phyloP scores from a whole-genome alignment of 768 basidiomycete genomes.

The Filobasidium wieringae region DNA sequence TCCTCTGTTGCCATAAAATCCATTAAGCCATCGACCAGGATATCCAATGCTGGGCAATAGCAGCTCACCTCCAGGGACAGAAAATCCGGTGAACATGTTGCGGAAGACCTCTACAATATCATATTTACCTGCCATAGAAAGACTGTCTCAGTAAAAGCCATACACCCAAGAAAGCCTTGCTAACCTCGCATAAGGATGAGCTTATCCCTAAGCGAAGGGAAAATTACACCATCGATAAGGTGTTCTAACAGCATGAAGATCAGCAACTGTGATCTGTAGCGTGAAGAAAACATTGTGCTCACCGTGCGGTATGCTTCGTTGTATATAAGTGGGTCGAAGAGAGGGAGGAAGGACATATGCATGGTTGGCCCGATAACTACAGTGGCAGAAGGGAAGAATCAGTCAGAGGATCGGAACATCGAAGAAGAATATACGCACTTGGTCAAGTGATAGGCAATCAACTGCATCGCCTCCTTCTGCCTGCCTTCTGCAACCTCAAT shows the following conservation, averaged over 20 bases:
- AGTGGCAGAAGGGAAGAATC: not conserved
- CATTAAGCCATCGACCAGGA: not conserved
- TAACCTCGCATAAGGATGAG: constrained; percentile 77
- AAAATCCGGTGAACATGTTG: constrained; percentile 65
- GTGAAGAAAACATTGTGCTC: constrained; percentile 20
- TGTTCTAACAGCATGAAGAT: constrained; percentile 49
- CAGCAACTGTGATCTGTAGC: not conserved
- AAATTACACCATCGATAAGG: constrained; percentile 77
- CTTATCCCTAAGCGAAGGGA: constrained; percentile 78
- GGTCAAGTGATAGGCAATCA: constrained; percentile 71
- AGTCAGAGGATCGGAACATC: not conserved
- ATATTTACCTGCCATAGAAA: constrained; percentile 20
- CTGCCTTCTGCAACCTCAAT: constrained; percentile 7
- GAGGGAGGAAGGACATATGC: constrained; percentile 80
- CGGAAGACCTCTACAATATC: constrained; percentile 39
- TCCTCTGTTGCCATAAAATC: constrained; percentile 48
- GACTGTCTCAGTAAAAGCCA: not conserved
- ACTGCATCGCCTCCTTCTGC: constrained; percentile 19
- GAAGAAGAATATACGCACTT: constrained; percentile 44
- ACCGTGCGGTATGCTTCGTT: constrained; percentile 78
- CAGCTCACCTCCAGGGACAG: constrained; percentile 10
- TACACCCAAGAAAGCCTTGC: constrained; percentile 12
- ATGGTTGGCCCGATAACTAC: constrained; percentile 46
- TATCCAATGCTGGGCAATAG: not conserved
- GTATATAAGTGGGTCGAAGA: constrained; percentile 73